These are phyloP conservation scores for Blastomyces gilchristii DNA, from an alignment of 2,329 filamentous ascomycete genomes.

Conservation along the genomic window DNA sequence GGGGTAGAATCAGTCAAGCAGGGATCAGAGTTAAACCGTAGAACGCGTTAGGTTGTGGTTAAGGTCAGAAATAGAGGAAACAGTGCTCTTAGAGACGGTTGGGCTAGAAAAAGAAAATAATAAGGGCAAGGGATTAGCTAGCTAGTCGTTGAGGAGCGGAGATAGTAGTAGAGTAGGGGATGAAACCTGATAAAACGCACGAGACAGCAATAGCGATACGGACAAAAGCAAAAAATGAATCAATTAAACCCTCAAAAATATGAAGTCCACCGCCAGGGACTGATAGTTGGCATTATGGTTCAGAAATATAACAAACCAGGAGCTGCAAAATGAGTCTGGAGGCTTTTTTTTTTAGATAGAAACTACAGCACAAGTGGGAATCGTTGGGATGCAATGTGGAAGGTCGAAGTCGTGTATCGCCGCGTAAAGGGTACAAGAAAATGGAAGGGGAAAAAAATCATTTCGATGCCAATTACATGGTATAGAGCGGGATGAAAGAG, in stretches of 20 bases:
- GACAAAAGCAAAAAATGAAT: background rate
- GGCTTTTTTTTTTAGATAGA: background rate
- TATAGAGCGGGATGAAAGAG: constrained; percentile 2
- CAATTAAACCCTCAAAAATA: background rate
- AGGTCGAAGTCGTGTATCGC: background rate
- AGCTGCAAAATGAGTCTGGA: background rate
- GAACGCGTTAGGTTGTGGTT: background rate
- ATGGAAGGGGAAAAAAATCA: background rate
- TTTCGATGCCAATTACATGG: constrained; percentile 5
- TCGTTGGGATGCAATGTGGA: background rate
- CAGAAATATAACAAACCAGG: background rate
- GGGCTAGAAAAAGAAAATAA: background rate
- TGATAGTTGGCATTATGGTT: background rate
- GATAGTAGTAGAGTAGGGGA: background rate
- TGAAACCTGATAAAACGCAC: background rate
- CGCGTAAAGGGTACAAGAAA: background rate
- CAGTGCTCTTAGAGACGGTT: background rate
- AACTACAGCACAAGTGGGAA: constrained; percentile 1
- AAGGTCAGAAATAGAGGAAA: background rate
- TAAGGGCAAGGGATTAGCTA: background rate
- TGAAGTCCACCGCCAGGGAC: constrained; percentile 6
- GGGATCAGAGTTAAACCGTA: background rate
- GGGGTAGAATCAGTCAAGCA: background rate
- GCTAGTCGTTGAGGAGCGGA: background rate
- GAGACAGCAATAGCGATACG: background rate